Evolutionary conservation across 2,329 filamentous ascomycete genomes (phyloP).

Genomic region (Stagonosporopsis chrysanthemi): DNA sequence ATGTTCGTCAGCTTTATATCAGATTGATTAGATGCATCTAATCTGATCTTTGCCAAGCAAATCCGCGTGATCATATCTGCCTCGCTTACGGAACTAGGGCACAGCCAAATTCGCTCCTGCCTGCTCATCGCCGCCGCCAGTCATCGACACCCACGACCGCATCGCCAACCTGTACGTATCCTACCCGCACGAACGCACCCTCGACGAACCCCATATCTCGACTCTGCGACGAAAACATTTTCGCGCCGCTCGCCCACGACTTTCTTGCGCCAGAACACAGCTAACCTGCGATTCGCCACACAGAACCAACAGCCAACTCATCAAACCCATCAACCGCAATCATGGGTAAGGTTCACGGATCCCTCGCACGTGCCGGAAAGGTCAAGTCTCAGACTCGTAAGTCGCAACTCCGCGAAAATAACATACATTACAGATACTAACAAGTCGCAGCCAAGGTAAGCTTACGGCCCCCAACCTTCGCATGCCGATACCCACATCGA

Average conservation of each 20-base stretch:
- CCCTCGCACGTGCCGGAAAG: constrained; percentile 94
- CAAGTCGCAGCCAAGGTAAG: constrained; percentile 38
- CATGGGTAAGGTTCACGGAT: constrained; percentile 95
- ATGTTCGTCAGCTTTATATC: constrained; percentile 4
- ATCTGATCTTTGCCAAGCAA: constrained; percentile 24
- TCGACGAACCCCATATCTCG: constrained; percentile 11
- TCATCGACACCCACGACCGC: constrained; percentile 44
- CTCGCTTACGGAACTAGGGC: constrained; percentile 24
- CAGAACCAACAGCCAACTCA: constrained; percentile 36
- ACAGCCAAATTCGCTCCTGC: constrained; percentile 34
- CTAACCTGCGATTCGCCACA: constrained; percentile 46
- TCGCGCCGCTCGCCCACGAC: constrained; percentile 10
- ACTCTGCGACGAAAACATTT: constrained; percentile 13
- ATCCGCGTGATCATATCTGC: constrained; percentile 38
- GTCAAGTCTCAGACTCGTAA: constrained; percentile 72
- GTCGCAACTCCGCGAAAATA: constrained; percentile 12
- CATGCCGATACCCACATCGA: not conserved
- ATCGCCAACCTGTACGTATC: constrained; percentile 47
- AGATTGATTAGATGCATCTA: constrained; percentile 15
- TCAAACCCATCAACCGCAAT: constrained; percentile 59
- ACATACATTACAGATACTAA: constrained; percentile 25
- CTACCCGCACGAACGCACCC: constrained; percentile 14
- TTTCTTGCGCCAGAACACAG: constrained; percentile 19
- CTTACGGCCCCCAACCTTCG: not conserved
- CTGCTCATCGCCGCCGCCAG: constrained; percentile 38